Evolutionary conservation across 1,284 basidiomycete genomes (phyloP), one percentile per base, ranked within the genome.

Genomic region (Cryptococcus sp.): DNA sequence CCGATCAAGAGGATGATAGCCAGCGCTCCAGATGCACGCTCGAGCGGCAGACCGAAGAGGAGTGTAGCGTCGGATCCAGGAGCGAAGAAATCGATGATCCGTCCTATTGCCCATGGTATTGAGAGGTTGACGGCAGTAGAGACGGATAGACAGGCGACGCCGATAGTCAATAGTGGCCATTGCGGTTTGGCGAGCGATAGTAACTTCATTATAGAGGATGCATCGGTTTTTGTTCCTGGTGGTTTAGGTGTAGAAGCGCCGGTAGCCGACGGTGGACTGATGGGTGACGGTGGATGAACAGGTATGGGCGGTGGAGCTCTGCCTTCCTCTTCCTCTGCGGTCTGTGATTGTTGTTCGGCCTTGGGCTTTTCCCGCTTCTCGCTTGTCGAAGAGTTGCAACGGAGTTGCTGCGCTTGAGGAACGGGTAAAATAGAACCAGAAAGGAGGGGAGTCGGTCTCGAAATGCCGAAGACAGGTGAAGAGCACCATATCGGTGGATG

Each of bases 11-110:
- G 56, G 5, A 72, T 56, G 0, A 61, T 60, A 2, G 65, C 70
- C 46, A 76, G 54, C 7, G 68, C 72, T 0, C 51, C 59, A 0
- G 73, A 70, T 10, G 76, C 76, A 22, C 72, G 60, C 54, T 76
- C 73, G n/a, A 78, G 59, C 10, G 74, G 74, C 27, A 78, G 39
- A 20, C 74, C 76, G 50, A 78, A 73, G 4, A 78, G 62, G 31
- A 72, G 55, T 0, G 68, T 70, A n/a, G 66, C 66, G 25, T 74
- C 67, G 8, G 71, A 74, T 7, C 74, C 76, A 25, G 76, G 76
- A 1, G 74, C 69, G 52, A 78, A 78, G 62, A 70, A 75, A 61
- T 78, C 76, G 59, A 78, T 78, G 48, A 78, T 78, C 27, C 74
- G 65, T 49, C 76, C 76, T 53, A 76, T 76, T 8, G 70, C 67